Percentiles rank a stretch among this genome's conserved stretches.
phyloP scores from a whole-genome alignment of 345 rosid genomes.

The Lepidium aucheri region DNA sequence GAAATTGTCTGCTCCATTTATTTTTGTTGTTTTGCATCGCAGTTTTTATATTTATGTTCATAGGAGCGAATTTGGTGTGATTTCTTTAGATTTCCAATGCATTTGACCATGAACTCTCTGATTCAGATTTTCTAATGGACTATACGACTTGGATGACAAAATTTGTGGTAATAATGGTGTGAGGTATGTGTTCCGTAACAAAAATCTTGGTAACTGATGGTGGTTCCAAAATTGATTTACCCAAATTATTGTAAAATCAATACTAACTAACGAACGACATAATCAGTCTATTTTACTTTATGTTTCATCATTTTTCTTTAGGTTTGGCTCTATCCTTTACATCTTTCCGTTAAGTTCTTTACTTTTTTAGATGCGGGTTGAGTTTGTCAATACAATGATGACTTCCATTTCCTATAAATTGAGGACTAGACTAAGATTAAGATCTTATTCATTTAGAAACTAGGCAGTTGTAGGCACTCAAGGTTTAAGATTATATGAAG shows the following conservation, averaged over 20 bases:
- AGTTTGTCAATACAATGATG: not conserved
- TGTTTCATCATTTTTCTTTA: not conserved
- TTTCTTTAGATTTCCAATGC: not conserved
- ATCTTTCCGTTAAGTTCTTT: not conserved
- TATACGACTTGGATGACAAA: slow-evolving; percentile 27
- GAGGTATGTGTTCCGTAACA: not conserved
- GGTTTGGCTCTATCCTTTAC: not conserved
- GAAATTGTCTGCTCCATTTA: not conserved
- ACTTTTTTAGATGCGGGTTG: not conserved
- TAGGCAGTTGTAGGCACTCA: not conserved
- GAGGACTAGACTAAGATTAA: not conserved
- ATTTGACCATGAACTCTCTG: slow-evolving; percentile 11
- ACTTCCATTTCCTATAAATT: not conserved
- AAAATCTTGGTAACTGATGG: not conserved
- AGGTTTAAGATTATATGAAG: not conserved
- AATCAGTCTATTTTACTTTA: not conserved
- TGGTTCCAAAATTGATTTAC: not conserved
- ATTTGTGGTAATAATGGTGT: no score
- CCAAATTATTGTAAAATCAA: not conserved
- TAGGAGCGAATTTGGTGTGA: not conserved
- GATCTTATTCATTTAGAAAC: not conserved
- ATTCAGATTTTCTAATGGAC: slow-evolving; percentile 43
- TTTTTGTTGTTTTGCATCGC: not conserved
- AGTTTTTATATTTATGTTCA: not conserved
- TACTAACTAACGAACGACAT: not conserved